Base-by-base conservation (phyloP, 163 green algal species). In the Scenedesmus sp. region DNA sequence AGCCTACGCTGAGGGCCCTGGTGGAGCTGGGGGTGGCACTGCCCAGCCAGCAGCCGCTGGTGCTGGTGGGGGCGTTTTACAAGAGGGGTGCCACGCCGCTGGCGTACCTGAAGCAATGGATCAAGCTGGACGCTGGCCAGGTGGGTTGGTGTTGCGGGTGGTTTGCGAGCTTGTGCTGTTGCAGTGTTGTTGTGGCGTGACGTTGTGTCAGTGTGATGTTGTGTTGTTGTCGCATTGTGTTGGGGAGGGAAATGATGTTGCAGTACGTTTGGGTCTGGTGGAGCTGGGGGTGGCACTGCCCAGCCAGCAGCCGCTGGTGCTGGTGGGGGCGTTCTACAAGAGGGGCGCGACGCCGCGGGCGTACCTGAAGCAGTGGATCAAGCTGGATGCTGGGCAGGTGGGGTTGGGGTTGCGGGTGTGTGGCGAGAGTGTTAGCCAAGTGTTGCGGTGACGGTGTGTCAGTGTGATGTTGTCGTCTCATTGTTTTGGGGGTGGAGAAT, bases 11-110 rank as follows among this genome's bases (percentile, higher is more conserved):
- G 66, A 64, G 66, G 15, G 87, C 79, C 34, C 26, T 91, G 5
- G 90, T 95, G 46, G 79, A 92, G 59, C 26, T 90, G 16, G 93
- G 91, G 3, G 2, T 93, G 55, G 90, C 70, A 57, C 67, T 94
- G 62, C 91, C 88, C 3, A n/a, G 10, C 3, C 5, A 84, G 52
- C 62, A 91, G 87, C 93, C 93, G 15, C 60, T 95, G 67, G 93
- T 92, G 59, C 91, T 95, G 77, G 86, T 95, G 64, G 91, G 91
- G 16, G 87, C 88, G 13, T 95, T 95, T n/a, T 95, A 95, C 77
- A 84, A 89, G 76, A 76, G 91, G 23, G 34, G 89, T 34, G 81
- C 74, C 59, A 88, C 91, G 20, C 66, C 62, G 64, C 23, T 88
- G 57, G 83, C 82, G 55, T 86, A 94, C 6, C 62, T 95, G 57